Percentiles rank a stretch among this genome's conserved stretches.
These are phyloP conservation scores for Cladosporium sp. DNA, from an alignment of 2,329 filamentous ascomycete genomes.

Conservation along the genomic window DNA sequence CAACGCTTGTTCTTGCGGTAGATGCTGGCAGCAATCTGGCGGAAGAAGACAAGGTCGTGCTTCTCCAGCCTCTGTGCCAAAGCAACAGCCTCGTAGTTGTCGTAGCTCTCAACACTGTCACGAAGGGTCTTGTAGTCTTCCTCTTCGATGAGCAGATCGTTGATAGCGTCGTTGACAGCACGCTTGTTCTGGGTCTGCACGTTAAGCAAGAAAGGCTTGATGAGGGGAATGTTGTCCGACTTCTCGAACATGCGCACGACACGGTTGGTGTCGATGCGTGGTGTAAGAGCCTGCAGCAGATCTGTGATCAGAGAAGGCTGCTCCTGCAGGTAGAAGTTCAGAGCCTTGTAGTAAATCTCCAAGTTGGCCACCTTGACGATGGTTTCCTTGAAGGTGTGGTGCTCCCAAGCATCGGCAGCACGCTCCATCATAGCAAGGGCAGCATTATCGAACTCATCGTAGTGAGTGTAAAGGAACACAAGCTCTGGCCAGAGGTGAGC, in stretches of 20 bases:
- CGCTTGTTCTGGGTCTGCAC: conserved; percentile 98
- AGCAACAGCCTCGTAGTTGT: conserved; percentile 96
- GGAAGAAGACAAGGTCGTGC: conserved; percentile 98
- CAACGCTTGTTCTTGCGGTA: conserved; percentile 99
- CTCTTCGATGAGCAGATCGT: conserved; percentile 95
- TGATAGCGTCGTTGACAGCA: conserved; percentile 95
- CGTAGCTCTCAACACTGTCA: conserved; percentile 96
- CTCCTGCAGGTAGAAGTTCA: conserved; percentile 97
- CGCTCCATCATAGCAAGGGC: conserved; percentile 97
- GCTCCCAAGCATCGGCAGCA: conserved; percentile 96
- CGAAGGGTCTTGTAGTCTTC: conserved; percentile 98
- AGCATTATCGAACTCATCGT: conserved; percentile 97
- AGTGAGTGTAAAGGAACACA: conserved; percentile 91
- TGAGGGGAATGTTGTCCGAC: conserved; percentile 94
- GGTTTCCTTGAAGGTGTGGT: conserved; percentile 99
- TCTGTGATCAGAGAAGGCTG: conserved; percentile 96
- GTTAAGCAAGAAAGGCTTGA: conserved; percentile 97
- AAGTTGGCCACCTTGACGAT: conserved; percentile 96
- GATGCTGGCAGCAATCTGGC: conserved; percentile 95
- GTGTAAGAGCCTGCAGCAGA: conserved; percentile 82
- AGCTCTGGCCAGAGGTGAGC: conserved; percentile 96
- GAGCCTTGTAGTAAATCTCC: conserved; percentile 96
- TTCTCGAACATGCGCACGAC: conserved; percentile 99
- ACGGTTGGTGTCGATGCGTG: conserved; percentile 94
- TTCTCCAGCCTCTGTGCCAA: conserved; percentile 90